Base-by-base conservation (phyloP, 345 rosid genomes). In the Turritis glabra region DNA sequence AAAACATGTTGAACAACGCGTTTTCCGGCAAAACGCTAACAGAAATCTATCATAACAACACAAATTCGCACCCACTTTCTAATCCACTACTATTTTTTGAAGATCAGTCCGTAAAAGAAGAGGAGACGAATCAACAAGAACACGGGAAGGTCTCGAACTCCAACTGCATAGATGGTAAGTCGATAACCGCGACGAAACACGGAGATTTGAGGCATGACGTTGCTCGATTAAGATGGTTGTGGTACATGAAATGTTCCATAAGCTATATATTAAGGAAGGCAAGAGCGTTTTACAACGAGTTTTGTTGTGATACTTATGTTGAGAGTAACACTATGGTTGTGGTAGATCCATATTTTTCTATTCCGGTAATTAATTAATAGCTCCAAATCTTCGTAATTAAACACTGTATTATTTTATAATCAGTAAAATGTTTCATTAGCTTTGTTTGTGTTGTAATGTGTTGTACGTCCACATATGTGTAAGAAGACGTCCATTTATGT, bases 281-380 rank as follows among this genome's bases (percentile, higher is more conserved):
- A 15, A 82, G 79, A 76, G 79, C 84, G 21, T 83, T 83, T 61
- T 81, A 69, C 83, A 82, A 82, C 35, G 84, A 78, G 72, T 72
- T 72, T 38, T 82, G 75, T 54, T 63, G 80, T 26, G 87, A 80
- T 35, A 72, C 68, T 54, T 72, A 55, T 30, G 76, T 21, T 25
- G 67, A 60, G 38, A 9, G 54, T 30, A 25, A 3, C 38, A 63
- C 61, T 33, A 47, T 38, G 71, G 52, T 41, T 44, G 9, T 60
- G 21, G 83, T 73, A 8, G 82, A 72, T 70, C 84, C 87, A 23
- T 83, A 82, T 76, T 83, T 87, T 80, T 82, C 85, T 4, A 53
- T 79, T 59, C 89, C 85, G 25, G 81, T 71, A 7, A 27, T 64
- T 38, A 23, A 14, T 26, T 69, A 43, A 44, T 13, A 68, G 7